Evolutionary conservation across 345 rosid genomes (phyloP), one percentile per base, ranked within the genome.

Genomic region (Brassica rapa): DNA sequence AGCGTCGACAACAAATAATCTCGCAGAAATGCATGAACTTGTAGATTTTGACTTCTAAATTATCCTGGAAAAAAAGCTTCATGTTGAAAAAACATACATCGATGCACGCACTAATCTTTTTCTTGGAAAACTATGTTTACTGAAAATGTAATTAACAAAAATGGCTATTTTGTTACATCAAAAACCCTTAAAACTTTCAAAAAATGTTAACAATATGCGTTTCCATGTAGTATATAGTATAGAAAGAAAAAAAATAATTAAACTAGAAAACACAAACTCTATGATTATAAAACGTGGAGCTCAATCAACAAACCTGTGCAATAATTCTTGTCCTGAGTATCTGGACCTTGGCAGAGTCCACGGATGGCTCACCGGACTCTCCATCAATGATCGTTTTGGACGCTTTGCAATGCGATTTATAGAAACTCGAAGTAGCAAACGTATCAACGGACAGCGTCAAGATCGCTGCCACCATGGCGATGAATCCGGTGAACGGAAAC

Each of bases 381-480:
- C 60, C 83, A 70, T 59, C 80, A 10, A 6, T 16, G 5, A 49
- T 46, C 67, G 4, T 62, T 59, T 23, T 65, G 3, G 82, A 75
- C 0, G 59, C 68, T 56, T 73, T 82, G 6, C 68, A 43, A 65
- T 87, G 88, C 29, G 76, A 82, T 70, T 84, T 81, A 73, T 68
- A 33, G 21, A 85, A 86, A 70, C 83, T 82, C 8, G 82, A 78
- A 21, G 82, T 82, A 0, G 88, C 90, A 24, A 80, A 78, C 3
- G 86, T 24, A 33, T 87, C 90, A 0, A 85, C 62, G 39, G 84
- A 78, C 33, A 87, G 9, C 1, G 88, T 87, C 39, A 74, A 78
- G 6, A 87, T 79, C 8, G 86, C 86, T n/a, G 87, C 68, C 6
- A 81, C 19, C 90, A 87, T 87, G 0, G 88, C 88, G 21, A 82